Conservation (phyloP, 2,329 filamentous ascomycete species). For the Xylaria sp. region DNA sequence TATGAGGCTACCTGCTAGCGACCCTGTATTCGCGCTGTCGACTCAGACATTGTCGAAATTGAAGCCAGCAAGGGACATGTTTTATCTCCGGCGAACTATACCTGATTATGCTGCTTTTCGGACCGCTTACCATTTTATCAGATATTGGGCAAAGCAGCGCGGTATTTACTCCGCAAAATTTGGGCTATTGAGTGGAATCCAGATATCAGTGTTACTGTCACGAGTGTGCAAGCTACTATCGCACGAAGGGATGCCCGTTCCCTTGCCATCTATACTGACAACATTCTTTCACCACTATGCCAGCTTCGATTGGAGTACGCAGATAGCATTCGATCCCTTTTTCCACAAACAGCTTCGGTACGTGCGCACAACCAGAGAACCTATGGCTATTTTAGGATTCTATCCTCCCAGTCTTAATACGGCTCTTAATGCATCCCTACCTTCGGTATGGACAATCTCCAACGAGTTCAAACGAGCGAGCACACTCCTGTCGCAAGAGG, state of each 20-base stretch:
- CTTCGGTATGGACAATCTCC: slow-evolving; percentile 63
- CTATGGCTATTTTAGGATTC: slow-evolving; percentile 72
- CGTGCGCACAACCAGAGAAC: slow-evolving; percentile 66
- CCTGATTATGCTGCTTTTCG: slow-evolving; percentile 69
- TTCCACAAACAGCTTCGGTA: slow-evolving; percentile 66
- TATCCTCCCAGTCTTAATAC: slow-evolving; percentile 71
- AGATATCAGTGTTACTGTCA: slow-evolving; percentile 71
- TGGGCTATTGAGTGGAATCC: slow-evolving; percentile 73
- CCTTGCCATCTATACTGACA: slow-evolving; percentile 62
- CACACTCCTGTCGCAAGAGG: slow-evolving; percentile 51
- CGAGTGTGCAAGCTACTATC: slow-evolving; percentile 68
- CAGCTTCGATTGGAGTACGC: slow-evolving; percentile 66
- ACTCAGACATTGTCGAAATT: slow-evolving; percentile 68
- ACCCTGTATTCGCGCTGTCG: slow-evolving; percentile 67
- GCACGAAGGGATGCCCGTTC: slow-evolving; percentile 51
- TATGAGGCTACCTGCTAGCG: slow-evolving; percentile 59
- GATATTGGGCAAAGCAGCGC: slow-evolving; percentile 69
- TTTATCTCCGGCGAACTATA: slow-evolving; percentile 68
- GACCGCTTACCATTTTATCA: slow-evolving; percentile 68
- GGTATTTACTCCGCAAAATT: slow-evolving; percentile 74
- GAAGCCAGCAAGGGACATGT: slow-evolving; percentile 71
- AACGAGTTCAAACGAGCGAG: slow-evolving; percentile 63
- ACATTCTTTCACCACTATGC: slow-evolving; percentile 74
- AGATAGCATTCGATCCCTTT: slow-evolving; percentile 68
- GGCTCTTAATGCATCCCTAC: slow-evolving; percentile 62